Percentiles rank a stretch among this genome's conserved stretches.
Evolutionary conservation across 192 early-diverging fungal species (phyloP).

Genomic region (Entomortierella beljakovae): DNA sequence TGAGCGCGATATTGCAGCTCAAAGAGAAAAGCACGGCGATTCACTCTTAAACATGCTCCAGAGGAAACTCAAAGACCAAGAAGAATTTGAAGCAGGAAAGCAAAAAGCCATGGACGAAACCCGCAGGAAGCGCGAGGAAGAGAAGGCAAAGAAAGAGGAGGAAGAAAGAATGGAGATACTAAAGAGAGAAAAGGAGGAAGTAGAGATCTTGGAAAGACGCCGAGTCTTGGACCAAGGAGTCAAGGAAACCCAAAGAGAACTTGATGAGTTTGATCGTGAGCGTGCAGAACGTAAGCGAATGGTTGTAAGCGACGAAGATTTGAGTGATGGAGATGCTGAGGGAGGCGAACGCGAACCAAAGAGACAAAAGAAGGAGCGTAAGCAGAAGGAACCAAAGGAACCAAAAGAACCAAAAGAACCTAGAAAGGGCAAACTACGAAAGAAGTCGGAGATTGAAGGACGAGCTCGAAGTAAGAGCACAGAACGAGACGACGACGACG

Average conservation of each 20-base stretch:
- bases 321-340: constrained; percentile 36
- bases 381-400: constrained; percentile 49
- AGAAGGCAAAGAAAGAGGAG: constrained; percentile 53
- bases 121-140: constrained; percentile 66
- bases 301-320: constrained; percentile 42
- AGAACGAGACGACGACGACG: constrained; percentile 37
- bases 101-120: constrained; percentile 62
- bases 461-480: constrained; percentile 46
- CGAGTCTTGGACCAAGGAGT: constrained; percentile 38
- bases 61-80: constrained; percentile 69
- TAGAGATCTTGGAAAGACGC: constrained; percentile 59
- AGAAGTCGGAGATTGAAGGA: constrained; percentile 46
- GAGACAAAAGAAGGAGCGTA: constrained; percentile 48
- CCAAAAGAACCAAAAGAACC: constrained; percentile 46
- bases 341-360: constrained; percentile 39
- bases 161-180: constrained; percentile 34
- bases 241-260: constrained; percentile 44
- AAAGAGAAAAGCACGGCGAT: constrained; percentile 71
- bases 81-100: constrained; percentile 67
- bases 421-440: constrained; percentile 47
- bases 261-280: constrained; percentile 53
- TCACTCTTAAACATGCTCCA: constrained; percentile 66
- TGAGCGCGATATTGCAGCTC: constrained; percentile 71
- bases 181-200: constrained; percentile 56
- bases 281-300: constrained; percentile 53